Percentiles rank a stretch among this genome's conserved stretches.
Evolutionary conservation across 345 rosid species (phyloP).

Genomic region (Syzygium aromaticum): DNA sequence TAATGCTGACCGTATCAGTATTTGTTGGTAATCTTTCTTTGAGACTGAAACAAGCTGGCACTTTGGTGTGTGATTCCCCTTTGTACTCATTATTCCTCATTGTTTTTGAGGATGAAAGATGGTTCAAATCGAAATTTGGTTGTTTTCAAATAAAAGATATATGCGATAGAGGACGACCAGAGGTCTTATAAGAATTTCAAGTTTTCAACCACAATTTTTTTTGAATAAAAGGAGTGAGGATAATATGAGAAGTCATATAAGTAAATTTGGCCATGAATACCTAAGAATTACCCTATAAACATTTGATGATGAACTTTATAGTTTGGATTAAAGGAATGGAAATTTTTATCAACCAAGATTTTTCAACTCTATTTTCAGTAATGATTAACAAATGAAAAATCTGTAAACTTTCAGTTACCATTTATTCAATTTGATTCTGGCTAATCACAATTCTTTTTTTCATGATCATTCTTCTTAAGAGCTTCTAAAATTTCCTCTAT

Average conservation of each 20-base stretch:
- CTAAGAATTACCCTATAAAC: background rate
- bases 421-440: background rate
- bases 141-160: background rate
- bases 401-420: background rate
- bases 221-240: background rate
- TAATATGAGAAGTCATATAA: background rate
- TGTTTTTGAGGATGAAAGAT: background rate
- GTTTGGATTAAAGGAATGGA: background rate
- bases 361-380: background rate
- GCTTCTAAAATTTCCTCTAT: background rate
- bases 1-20: slow-evolving; percentile 68
- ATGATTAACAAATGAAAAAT: background rate
- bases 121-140: background rate
- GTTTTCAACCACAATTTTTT: background rate
- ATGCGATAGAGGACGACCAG: background rate
- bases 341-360: background rate
- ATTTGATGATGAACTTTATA: background rate
- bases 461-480: background rate
- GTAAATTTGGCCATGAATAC: background rate
- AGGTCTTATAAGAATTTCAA: background rate
- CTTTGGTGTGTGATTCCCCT: background rate
- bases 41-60: background rate
- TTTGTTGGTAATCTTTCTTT: slow-evolving; percentile 59
- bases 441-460: background rate
- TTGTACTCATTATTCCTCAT: background rate